These are phyloP conservation scores for Phaffia australis DNA, from an alignment of 768 basidiomycete species.

Conservation along the genomic window DNA sequence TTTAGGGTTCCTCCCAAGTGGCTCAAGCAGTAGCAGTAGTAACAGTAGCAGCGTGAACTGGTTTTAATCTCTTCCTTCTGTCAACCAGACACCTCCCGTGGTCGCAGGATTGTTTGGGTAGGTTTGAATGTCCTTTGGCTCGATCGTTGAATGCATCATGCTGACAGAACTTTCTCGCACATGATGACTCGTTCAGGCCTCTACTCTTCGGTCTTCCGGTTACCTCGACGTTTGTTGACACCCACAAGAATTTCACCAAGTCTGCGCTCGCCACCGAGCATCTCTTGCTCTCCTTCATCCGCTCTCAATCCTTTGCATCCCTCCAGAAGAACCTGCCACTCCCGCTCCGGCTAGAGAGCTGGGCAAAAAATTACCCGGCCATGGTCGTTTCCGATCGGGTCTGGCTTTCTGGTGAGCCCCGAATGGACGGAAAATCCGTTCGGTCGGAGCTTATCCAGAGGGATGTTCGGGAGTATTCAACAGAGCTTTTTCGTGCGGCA, in stretches of 20 bases:
- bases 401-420: slow-evolving; percentile 50
- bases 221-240: slow-evolving; percentile 42
- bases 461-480: slow-evolving; percentile 76
- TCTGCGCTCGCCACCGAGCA: slow-evolving; percentile 84
- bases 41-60: no score
- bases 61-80: background rate
- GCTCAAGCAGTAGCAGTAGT: no score
- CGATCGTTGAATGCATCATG: background rate
- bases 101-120: slow-evolving; percentile 17
- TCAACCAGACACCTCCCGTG: slow-evolving; percentile 19
- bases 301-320: slow-evolving; percentile 55
- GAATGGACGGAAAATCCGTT: slow-evolving; percentile 66
- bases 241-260: slow-evolving; percentile 63
- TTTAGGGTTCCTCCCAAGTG: slow-evolving; percentile 41
- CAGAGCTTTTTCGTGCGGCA: slow-evolving; percentile 62
- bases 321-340: slow-evolving; percentile 29
- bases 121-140: background rate
- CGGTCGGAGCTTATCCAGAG: slow-evolving; percentile 65
- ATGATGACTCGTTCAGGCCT: slow-evolving; percentile 52
- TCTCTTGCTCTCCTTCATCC: slow-evolving; percentile 76
- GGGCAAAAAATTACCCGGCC: slow-evolving; percentile 79
- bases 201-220: slow-evolving; percentile 71
- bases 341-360: slow-evolving; percentile 76
- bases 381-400: slow-evolving; percentile 51
- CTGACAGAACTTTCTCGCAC: background rate